Base-by-base conservation (phyloP, 2,329 filamentous ascomycete genomes). In the Huntiella bhutanensis region DNA sequence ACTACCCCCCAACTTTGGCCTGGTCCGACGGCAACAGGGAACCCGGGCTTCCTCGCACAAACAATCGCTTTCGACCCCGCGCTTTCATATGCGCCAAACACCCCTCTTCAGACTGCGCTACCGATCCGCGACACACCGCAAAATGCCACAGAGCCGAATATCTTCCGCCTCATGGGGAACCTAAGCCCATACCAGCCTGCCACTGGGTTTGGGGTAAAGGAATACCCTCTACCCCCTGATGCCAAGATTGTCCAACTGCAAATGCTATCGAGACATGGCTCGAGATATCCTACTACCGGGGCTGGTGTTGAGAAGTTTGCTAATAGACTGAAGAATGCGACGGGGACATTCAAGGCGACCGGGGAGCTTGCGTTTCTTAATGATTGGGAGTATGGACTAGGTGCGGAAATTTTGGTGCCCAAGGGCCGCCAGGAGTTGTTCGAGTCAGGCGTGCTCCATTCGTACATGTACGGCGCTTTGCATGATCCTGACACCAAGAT, bases 401-500 rank as follows among this genome's bases (percentile, higher is more conserved):
- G 81, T 6, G 64, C 68, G 8, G 78, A 85, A 54, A 82, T 85
- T 39, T 65, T 87, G 2, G 78, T 83, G 1, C 77, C 80, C 0
- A 71, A 76, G 50, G 82, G 82, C 5, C 75, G 81, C 42, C 73
- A 82, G 55, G 80, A 87, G 60, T 62, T 83, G 1, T 84, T 79
- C 53, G 72, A 82, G 35, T 80, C 75, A 43, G 68, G 66, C 2
- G 68, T 80, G 1, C 57, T 82, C 41, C 80, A 84, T 57, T 77
- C 77, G 53, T 85, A 84, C 59, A 74, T 78, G 62, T 84, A 84
- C 55, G 75, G 72, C 5, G 68, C 73, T 50, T 62, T 86, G 16
- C 84, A 83, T 54, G 79, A 84, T 53, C 74, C 80, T 4, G 70
- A 73, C 47, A 77, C 69, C 59, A 85, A 82, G 61, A 75, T 86